A percentile compares a stretch with the other conserved stretches of the same genome.
phyloP scores from a whole-genome alignment of 2,329 filamentous ascomycete genomes.

The Xylariales sp. region DNA sequence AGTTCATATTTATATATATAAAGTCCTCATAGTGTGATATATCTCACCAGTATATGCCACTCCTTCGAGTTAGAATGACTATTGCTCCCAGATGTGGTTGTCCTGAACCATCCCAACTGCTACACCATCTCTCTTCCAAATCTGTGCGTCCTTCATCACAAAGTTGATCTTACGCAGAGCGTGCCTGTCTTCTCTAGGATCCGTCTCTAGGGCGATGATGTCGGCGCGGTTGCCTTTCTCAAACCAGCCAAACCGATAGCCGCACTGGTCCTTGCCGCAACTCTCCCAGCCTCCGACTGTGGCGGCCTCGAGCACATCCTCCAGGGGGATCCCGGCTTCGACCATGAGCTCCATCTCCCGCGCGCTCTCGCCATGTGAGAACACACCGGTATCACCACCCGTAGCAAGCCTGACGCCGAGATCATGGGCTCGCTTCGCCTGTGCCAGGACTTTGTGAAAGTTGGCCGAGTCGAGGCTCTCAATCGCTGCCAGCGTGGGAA shows the following conservation, averaged over 20 bases:
- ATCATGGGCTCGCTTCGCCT: slow-evolving; percentile 39
- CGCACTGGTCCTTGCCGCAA: slow-evolving; percentile 47
- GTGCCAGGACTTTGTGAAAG: slow-evolving; percentile 27
- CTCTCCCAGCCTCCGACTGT: slow-evolving; percentile 52
- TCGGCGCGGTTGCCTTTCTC: slow-evolving; percentile 45
- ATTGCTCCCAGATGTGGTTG: slow-evolving; percentile 2
- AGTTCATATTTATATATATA: too few relatives aligned
- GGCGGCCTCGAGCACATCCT: slow-evolving; percentile 43
- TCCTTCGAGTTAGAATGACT: too few relatives aligned
- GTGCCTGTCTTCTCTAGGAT: slow-evolving; percentile 33
- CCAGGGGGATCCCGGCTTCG: slow-evolving; percentile 43
- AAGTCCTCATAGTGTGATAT: too few relatives aligned
- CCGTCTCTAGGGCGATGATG: slow-evolving; percentile 42
- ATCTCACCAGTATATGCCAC: too few relatives aligned
- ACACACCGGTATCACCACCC: slow-evolving; percentile 50
- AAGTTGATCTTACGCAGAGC: slow-evolving; percentile 44
- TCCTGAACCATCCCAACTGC: slow-evolving; percentile 4
- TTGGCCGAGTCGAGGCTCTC: slow-evolving; percentile 26
- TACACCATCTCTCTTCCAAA: slow-evolving; percentile 35
- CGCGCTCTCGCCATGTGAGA: slow-evolving; percentile 47
- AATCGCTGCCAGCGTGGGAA: slow-evolving; percentile 46
- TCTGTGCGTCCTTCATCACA: slow-evolving; percentile 52
- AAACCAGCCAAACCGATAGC: slow-evolving; percentile 47
- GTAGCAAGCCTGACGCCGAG: slow-evolving; percentile 44
- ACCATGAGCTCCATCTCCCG: slow-evolving; percentile 51